These are phyloP conservation scores for Phylloporus gajari DNA, from an alignment of 1,284 basidiomycete genomes.

Conservation along the genomic window DNA sequence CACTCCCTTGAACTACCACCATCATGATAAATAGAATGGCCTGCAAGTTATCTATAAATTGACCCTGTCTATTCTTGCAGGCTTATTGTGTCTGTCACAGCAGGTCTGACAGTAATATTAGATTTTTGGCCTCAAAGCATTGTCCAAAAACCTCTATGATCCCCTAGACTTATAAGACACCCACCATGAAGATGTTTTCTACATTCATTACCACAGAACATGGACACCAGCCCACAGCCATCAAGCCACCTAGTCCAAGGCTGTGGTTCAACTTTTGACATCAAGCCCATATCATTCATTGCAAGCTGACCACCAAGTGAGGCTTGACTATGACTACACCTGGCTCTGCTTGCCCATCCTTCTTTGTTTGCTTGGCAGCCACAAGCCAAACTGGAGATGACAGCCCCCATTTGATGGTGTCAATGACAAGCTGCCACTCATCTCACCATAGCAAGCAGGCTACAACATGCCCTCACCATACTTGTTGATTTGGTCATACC, in stretches of 20 bases:
- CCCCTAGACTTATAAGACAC: neutral
- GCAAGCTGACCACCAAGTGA: constrained; percentile 58
- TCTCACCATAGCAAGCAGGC: constrained; percentile 75
- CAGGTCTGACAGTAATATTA: neutral
- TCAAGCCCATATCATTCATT: constrained; percentile 26
- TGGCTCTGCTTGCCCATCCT: constrained; percentile 76
- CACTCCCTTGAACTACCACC: neutral
- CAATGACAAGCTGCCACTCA: constrained; percentile 73
- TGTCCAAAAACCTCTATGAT: neutral
- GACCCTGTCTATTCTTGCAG: too few relatives aligned
- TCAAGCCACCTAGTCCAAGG: constrained; percentile 17
- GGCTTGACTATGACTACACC: constrained; percentile 76
- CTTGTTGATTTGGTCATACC: constrained; percentile 80
- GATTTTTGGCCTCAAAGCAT: neutral
- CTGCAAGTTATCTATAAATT: too few relatives aligned
- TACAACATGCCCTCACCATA: constrained; percentile 87
- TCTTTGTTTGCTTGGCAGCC: constrained; percentile 48
- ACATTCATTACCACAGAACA: constrained; percentile 15
- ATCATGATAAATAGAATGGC: too few relatives aligned
- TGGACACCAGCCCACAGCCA: constrained; percentile 28
- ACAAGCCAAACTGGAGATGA: constrained; percentile 45
- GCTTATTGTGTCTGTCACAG: neutral
- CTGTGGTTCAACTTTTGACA: constrained; percentile 16
- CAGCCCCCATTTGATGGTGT: constrained; percentile 80
- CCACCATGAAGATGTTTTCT: constrained; percentile 28